These are phyloP conservation scores for Wickerhamiella shivajii DNA, from an alignment of 805 yeast species.

Conservation along the genomic window DNA sequence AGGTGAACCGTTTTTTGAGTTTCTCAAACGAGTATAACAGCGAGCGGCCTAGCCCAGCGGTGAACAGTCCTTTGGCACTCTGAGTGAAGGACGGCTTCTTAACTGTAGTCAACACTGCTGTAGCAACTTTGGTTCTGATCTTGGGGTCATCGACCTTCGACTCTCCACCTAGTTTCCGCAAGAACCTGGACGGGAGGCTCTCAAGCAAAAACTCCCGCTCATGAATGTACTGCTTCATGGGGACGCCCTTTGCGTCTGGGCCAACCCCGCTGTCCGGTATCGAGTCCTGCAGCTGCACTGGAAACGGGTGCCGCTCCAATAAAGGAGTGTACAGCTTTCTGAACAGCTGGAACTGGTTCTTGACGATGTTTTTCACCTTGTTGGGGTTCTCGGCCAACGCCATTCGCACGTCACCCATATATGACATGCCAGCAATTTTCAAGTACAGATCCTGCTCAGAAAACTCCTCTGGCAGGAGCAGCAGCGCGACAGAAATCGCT, in stretches of 20 bases:
- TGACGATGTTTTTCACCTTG: conserved; percentile 74
- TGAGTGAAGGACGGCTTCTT: conserved; percentile 59
- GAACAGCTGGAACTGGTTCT: conserved; percentile 57
- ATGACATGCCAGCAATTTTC: conserved; percentile 66
- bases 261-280: conserved; percentile 12
- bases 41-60: conserved; percentile 48
- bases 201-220: conserved; percentile 32
- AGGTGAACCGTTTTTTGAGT: conserved; percentile 15
- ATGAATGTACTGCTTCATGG: conserved; percentile 23
- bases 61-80: conserved; percentile 65
- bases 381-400: conserved; percentile 81
- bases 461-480: conserved; percentile 37
- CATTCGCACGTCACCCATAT: conserved; percentile 83
- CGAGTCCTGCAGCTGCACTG: conserved; percentile 21
- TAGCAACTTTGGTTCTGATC: conserved; percentile 26
- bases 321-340: conserved; percentile 61
- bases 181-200: conserved; percentile 37
- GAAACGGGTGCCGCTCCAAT: conserved; percentile 30
- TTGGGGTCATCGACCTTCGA: conserved; percentile 26
- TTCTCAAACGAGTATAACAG: conserved; percentile 15
- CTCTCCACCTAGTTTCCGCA: conserved; percentile 27
- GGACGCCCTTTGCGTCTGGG: conserved; percentile 17
- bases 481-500: conserved; percentile 56
- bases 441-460: conserved; percentile 55
- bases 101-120: conserved; percentile 41